These are phyloP conservation scores for Grosmannia serpens DNA, from an alignment of 2,329 filamentous ascomycete species.

Conservation along the genomic window DNA sequence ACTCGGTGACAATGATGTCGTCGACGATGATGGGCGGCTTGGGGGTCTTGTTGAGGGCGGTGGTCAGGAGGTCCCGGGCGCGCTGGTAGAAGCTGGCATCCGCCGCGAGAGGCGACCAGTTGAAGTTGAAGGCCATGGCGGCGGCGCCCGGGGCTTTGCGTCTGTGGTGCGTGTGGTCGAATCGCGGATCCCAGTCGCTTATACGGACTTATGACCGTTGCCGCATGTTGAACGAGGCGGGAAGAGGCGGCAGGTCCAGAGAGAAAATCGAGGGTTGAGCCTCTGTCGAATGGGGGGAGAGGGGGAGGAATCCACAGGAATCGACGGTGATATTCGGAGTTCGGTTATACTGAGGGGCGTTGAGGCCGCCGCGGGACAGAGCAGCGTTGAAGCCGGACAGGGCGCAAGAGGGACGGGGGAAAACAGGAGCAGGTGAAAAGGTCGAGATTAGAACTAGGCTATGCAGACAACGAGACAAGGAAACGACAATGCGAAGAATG, in stretches of 20 bases:
- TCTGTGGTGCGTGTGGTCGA: not conserved
- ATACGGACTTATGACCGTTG: not conserved
- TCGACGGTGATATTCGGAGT: not conserved
- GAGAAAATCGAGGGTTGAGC: not conserved
- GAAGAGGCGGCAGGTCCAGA: not conserved
- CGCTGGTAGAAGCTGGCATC: constrained; percentile 85
- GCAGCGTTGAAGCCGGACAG: not conserved
- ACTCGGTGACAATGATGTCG: constrained; percentile 95
- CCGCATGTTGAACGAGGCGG: not conserved
- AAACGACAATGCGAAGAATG: not conserved
- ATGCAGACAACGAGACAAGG: not conserved
- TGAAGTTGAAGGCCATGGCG: constrained; percentile 99
- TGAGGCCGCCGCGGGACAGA: not conserved
- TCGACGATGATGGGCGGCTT: constrained; percentile 99
- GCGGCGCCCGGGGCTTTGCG: not conserved
- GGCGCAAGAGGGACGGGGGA: not conserved
- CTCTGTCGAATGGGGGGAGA: not conserved
- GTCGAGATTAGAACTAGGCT: not conserved
- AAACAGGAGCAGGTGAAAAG: not conserved
- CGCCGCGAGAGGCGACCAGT: constrained; percentile 98
- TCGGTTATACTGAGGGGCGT: not conserved
- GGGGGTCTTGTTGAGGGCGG: constrained; percentile 91
- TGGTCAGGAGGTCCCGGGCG: constrained; percentile 86
- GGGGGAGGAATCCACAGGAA: not conserved
- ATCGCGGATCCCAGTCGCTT: not conserved